A percentile compares a stretch with the other conserved stretches of the same genome.
These are phyloP conservation scores for Apocynum venetum DNA, from an alignment of 257 asterid genomes.

Conservation along the genomic window DNA sequence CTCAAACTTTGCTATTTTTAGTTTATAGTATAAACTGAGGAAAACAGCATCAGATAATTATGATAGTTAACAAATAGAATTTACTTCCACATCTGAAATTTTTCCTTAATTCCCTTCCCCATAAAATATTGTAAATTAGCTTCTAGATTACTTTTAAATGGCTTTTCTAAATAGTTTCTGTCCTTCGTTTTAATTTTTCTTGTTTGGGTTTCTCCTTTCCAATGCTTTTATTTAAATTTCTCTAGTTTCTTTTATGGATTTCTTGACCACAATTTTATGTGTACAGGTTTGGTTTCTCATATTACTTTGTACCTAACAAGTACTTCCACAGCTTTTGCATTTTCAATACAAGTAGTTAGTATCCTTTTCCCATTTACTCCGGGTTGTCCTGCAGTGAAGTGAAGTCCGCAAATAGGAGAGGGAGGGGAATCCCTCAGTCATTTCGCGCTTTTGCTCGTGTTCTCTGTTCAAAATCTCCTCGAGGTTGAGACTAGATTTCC, in stretches of 20 bases:
- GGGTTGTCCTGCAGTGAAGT: slow-evolving; percentile 50
- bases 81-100: not conserved
- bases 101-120: not conserved
- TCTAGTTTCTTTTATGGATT: not conserved
- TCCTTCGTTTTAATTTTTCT: not conserved
- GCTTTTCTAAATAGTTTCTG: not conserved
- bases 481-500: slow-evolving; percentile 31
- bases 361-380: not conserved
- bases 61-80: not conserved
- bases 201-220: not conserved
- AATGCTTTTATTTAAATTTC: not conserved
- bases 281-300: not conserved
- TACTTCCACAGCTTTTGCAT: not conserved
- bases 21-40: not conserved
- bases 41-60: not conserved
- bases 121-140: not conserved
- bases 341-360: not conserved
- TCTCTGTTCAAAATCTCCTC: slow-evolving; percentile 40
- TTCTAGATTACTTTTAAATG: not conserved
- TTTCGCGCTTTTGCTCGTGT: slow-evolving; percentile 84
- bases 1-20: not conserved
- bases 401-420: slow-evolving; percentile 35
- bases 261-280: not conserved
- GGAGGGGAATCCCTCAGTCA: slow-evolving; percentile 84
- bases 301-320: not conserved